phyloP scores from a whole-genome alignment of 306 rosid genomes.

The Malus domestica region ASM211411v1 NC_041802.1:9879501-9880000 shows the following conservation, averaged over 20 bases:
- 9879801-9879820: conserved; percentile 98
- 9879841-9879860: background rate
- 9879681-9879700: conserved; percentile 89
- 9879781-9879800: conserved; percentile 99
- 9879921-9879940: background rate
- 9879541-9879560: background rate
- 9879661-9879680: conserved; percentile 9
- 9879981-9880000: background rate
- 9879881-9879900: background rate
- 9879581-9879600: background rate
- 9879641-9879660: background rate
- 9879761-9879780: conserved; percentile 85
- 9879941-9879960: background rate
- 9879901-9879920: background rate
- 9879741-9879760: conserved; percentile 95
- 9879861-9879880: background rate
- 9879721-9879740: conserved; percentile 80
- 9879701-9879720: conserved; percentile 96
- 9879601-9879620: background rate
- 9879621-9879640: conserved; percentile 1
- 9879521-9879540: background rate
- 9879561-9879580: background rate
- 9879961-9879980: background rate
- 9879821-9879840: conserved; percentile 71
- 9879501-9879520: background rate